These are phyloP conservation scores for Ilyonectria mors-panacis DNA, from an alignment of 2,329 filamentous ascomycete species.

Conservation along the genomic window DNA sequence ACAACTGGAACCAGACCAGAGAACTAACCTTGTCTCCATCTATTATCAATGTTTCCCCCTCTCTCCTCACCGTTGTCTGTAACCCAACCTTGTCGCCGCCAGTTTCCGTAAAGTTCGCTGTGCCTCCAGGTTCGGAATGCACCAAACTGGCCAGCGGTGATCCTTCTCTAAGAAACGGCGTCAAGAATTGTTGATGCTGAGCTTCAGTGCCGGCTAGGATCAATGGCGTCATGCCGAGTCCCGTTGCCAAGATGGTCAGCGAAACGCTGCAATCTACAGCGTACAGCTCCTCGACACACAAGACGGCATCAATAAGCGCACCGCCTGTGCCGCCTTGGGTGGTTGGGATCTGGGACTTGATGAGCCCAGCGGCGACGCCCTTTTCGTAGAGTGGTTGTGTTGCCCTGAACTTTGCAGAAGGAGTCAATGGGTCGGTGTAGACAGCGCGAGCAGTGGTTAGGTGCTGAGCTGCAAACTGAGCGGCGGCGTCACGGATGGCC, in stretches of 20 bases:
- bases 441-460: no score
- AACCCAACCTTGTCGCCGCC: not conserved
- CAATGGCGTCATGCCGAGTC: not conserved
- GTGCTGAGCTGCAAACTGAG: no score
- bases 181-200: not conserved
- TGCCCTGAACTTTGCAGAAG: no score
- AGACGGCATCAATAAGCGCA: not conserved
- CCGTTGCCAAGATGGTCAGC: not conserved
- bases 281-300: not conserved
- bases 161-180: not conserved
- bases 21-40: not conserved
- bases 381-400: no score
- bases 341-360: not conserved
- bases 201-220: not conserved
- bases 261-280: not conserved
- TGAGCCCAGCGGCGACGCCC: not conserved
- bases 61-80: not conserved
- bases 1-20: no score
- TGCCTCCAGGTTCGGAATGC: not conserved
- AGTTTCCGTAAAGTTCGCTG: not conserved
- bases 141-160: not conserved
- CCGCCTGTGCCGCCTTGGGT: not conserved
- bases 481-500: no score
- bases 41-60: not conserved
- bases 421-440: no score